Base-by-base conservation (phyloP, 129 eudicot genomes). In the Flaveria brownii region DNA sequence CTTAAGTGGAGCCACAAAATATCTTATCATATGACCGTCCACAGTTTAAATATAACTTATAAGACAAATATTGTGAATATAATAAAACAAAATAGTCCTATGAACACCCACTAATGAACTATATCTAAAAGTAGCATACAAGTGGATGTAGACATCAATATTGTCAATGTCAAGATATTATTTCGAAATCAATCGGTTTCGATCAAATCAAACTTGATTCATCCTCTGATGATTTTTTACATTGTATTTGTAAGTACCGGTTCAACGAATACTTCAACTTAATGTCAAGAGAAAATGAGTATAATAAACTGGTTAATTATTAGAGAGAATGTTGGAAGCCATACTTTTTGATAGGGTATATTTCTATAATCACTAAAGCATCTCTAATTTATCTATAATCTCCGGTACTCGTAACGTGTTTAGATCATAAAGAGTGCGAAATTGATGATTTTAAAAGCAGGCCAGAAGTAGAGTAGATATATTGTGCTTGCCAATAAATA, bases 181-280 rank as follows among this genome's bases (percentile, higher is more conserved):
- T 10, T 68, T 68, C 15, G 33, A 43, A 43, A 68, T 47, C 74
- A 70, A 70, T 70, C 74, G n/a, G 4, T 69, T 45, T 69, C 20
- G 7, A 1, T 70, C 43, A n/a, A 22, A 70, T 17, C 55, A 26
- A 69, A 47, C 23, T 69, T 16, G 43, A 51, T 70, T 49, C 30
- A 70, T 70, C 51, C 60, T 46, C 74, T 59, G 57, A 43, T 69
- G 57, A 45, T 69, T 13, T 23, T 46, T 36, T 69, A 14, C 15
- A 45, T 11, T 45, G 50, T 9, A 45, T 45, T 45, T 45, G 50
- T 45, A 36, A 36, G 41, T 5, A 45, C 8, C 14, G 11, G 42
- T 47, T 16, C 60, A 25, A 70, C 6, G 13, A 47, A 47, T 49
- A 23, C 11, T 2, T 25, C 16, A 10, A 61, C 23, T 1, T 23